These are phyloP conservation scores for Mycena galopus DNA, from an alignment of 768 basidiomycete species.

Conservation along the genomic window DNA sequence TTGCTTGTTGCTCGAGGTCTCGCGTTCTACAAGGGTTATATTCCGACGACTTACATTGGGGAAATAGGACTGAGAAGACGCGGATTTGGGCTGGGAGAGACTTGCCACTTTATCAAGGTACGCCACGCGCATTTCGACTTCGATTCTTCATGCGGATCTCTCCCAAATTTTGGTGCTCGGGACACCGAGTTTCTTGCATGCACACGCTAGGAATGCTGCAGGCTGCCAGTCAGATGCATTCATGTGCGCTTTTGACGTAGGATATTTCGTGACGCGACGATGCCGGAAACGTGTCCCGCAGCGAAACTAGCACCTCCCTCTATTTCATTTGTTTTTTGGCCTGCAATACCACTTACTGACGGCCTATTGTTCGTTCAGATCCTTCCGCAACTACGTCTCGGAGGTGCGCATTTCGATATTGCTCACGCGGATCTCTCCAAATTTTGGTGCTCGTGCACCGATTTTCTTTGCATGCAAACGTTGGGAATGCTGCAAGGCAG, in stretches of 20 bases:
- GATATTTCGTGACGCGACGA: conserved; percentile 15
- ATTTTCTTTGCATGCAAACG: too few species aligned
- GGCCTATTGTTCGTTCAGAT: background rate
- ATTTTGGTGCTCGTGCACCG: background rate
- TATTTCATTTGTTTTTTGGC: background rate
- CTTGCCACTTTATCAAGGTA: conserved; percentile 12
- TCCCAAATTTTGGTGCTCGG: background rate
- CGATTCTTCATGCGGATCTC: background rate
- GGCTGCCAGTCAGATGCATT: too few species aligned
- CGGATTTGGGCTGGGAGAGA: background rate
- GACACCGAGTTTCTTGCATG: too few species aligned
- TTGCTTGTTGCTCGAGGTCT: conserved; percentile 1
- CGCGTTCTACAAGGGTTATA: conserved; percentile 10
- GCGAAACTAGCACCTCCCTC: background rate
- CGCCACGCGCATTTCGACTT: background rate
- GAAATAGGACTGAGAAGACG: background rate
- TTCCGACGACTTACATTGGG: background rate
- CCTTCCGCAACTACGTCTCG: background rate
- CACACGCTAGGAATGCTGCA: background rate
- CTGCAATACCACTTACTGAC: background rate
- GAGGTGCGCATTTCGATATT: conserved; percentile 1
- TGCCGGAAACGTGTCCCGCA: conserved; percentile 11
- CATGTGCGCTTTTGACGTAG: background rate
- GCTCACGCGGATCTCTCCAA: background rate
- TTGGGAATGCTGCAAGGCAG: background rate